A percentile compares a stretch with the other conserved stretches of the same genome.
phyloP scores from a whole-genome alignment of 805 yeast species.

The Suhomyces vadensis region DNA sequence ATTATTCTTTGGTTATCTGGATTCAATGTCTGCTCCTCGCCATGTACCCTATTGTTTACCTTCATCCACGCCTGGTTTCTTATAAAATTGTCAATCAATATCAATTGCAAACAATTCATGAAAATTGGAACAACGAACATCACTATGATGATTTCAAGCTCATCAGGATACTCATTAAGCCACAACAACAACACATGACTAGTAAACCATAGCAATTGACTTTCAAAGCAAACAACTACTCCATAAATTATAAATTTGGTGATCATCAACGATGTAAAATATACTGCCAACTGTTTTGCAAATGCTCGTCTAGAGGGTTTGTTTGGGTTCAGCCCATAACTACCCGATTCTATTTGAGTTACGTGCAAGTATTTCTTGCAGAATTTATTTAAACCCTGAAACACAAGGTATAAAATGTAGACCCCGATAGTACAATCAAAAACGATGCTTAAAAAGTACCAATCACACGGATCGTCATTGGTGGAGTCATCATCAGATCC shows the following conservation, averaged over 20 bases:
- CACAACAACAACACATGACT: slow-evolving; percentile 80
- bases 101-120: slow-evolving; percentile 72
- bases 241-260: slow-evolving; percentile 69
- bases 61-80: slow-evolving; percentile 49
- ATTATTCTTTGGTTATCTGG: slow-evolving; percentile 1
- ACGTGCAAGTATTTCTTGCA: slow-evolving; percentile 45
- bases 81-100: slow-evolving; percentile 72
- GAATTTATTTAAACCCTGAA: slow-evolving; percentile 44
- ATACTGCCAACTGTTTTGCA: slow-evolving; percentile 68
- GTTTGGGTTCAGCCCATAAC: slow-evolving; percentile 65
- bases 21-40: slow-evolving; percentile 10
- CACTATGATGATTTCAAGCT: slow-evolving; percentile 79
- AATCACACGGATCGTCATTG: slow-evolving; percentile 73
- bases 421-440: slow-evolving; percentile 95
- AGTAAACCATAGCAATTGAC: slow-evolving; percentile 46
- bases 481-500: slow-evolving; percentile 3
- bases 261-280: slow-evolving; percentile 59
- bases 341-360: slow-evolving; percentile 51
- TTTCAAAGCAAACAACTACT: slow-evolving; percentile 65
- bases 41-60: slow-evolving; percentile 26
- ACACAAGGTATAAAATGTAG: slow-evolving; percentile 64
- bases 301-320: slow-evolving; percentile 53
- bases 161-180: slow-evolving; percentile 76
- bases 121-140: slow-evolving; percentile 78
- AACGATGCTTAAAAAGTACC: slow-evolving; percentile 87